phyloP scores from a whole-genome alignment of 2,329 filamentous ascomycete species.

The Epichloe gansuensis region DNA sequence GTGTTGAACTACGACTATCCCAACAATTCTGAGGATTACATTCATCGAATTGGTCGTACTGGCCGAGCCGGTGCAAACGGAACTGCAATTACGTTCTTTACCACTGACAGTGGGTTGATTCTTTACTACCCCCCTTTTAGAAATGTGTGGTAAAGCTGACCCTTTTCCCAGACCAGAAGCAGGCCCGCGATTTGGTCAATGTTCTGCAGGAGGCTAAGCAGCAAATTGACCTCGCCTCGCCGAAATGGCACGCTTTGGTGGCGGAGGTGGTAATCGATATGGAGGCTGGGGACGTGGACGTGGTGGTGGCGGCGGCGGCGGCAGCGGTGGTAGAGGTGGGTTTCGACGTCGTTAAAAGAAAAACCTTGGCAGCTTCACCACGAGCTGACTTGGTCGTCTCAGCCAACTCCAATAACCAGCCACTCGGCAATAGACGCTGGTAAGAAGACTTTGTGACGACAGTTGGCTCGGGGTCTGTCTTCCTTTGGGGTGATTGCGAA shows the following conservation, averaged over 20 bases:
- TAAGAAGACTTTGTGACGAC: slow-evolving; percentile 18
- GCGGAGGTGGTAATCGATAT: slow-evolving; percentile 64
- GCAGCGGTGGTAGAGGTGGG: slow-evolving; percentile 35
- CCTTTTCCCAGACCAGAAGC: slow-evolving; percentile 59
- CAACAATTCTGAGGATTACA: slow-evolving; percentile 98
- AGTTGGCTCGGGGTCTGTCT: neutral
- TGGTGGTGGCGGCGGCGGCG: slow-evolving; percentile 18
- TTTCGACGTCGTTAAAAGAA: slow-evolving; percentile 22
- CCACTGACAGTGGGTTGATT: slow-evolving; percentile 81
- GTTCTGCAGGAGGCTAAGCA: slow-evolving; percentile 96
- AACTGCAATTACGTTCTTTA: slow-evolving; percentile 97
- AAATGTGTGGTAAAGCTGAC: neutral
- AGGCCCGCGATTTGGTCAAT: slow-evolving; percentile 89
- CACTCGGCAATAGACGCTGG: slow-evolving; percentile 39
- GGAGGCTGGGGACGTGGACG: slow-evolving; percentile 60
- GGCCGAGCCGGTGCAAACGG: slow-evolving; percentile 89
- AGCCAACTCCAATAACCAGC: slow-evolving; percentile 39
- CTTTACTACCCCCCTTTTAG: neutral
- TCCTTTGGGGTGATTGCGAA: neutral
- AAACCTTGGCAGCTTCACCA: slow-evolving; percentile 15
- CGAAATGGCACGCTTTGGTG: slow-evolving; percentile 90
- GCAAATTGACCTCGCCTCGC: slow-evolving; percentile 86
- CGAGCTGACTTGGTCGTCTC: slow-evolving; percentile 24
- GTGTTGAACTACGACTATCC: slow-evolving; percentile 99
- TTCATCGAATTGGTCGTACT: slow-evolving; percentile 92